Evolutionary conservation across 2,329 filamentous ascomycete genomes (phyloP).

Genomic region (Niveomyces coronatus): DNA sequence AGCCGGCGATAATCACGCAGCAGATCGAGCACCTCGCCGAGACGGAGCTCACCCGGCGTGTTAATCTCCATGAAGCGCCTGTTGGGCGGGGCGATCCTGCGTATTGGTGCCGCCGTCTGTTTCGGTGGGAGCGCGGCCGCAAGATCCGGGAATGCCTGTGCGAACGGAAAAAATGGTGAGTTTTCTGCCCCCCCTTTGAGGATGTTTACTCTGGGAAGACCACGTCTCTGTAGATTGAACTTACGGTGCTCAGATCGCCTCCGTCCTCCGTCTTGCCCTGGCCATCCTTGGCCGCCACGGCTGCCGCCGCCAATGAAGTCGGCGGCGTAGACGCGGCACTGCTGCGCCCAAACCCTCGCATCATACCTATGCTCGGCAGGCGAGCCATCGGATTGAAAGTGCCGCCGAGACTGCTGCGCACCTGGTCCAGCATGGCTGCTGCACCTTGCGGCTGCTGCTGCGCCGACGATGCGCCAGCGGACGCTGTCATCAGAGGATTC

Average conservation of each 20-base stretch:
- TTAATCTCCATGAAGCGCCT: slow-evolving; percentile 64
- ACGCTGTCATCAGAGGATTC: neutral
- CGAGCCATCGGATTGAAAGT: slow-evolving; percentile 75
- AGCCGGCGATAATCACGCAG: slow-evolving; percentile 66
- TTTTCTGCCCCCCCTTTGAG: too few species aligned
- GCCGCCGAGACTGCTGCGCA: slow-evolving; percentile 71
- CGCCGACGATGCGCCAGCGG: slow-evolving; percentile 13
- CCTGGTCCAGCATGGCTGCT: slow-evolving; percentile 65
- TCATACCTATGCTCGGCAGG: slow-evolving; percentile 61
- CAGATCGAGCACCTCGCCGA: slow-evolving; percentile 64
- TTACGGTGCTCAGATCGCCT: slow-evolving; percentile 47
- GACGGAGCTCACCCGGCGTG: slow-evolving; percentile 57
- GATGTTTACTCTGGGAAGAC: too few species aligned
- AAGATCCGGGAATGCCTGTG: slow-evolving; percentile 51
- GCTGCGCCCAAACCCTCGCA: slow-evolving; percentile 63
- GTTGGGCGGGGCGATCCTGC: slow-evolving; percentile 54
- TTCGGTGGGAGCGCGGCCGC: slow-evolving; percentile 45
- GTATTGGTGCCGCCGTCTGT: slow-evolving; percentile 28
- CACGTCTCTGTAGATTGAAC: too few species aligned
- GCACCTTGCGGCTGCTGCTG: slow-evolving; percentile 33
- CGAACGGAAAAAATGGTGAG: neutral
- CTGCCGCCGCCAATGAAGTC: too few species aligned
- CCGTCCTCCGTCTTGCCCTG: slow-evolving; percentile 34
- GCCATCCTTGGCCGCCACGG: slow-evolving; percentile 27
- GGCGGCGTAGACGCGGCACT: slow-evolving; percentile 25